Conservation (phyloP, 495 filamentous ascomycete species). For the Parmelia sp. region DNA sequence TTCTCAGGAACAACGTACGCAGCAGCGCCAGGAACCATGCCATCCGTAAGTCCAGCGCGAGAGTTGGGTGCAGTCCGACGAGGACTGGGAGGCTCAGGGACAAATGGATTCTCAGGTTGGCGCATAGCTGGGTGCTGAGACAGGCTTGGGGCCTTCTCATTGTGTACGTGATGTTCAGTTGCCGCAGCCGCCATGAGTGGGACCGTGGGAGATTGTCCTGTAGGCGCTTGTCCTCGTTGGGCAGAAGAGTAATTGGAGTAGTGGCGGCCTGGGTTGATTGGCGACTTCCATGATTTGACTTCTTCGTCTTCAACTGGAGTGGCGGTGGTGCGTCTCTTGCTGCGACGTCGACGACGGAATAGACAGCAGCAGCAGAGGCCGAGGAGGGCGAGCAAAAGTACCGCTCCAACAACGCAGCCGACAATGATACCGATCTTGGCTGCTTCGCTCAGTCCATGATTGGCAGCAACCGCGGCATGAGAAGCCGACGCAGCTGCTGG, state of each 20-base stretch:
- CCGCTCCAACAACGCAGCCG: constrained; percentile 20
- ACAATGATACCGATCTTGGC: constrained; percentile 31
- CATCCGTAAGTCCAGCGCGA: constrained; percentile 21
- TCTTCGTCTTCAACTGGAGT: constrained; percentile 21
- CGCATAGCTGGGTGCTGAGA: constrained; percentile 26
- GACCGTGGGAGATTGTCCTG: constrained; percentile 19
- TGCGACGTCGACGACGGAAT: constrained; percentile 24
- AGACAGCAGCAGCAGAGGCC: constrained; percentile 26
- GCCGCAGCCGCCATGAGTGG: constrained; percentile 24
- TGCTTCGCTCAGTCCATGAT: constrained; percentile 19
- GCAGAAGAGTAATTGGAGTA: constrained; percentile 20
- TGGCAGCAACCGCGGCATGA: constrained; percentile 20
- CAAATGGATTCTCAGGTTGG: constrained; percentile 21
- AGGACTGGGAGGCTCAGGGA: constrained; percentile 24
- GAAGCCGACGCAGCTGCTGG: constrained; percentile 23
- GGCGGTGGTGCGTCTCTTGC: constrained; percentile 6
- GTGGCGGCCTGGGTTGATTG: constrained; percentile 21
- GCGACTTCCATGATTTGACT: constrained; percentile 21
- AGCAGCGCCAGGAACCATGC: constrained; percentile 19
- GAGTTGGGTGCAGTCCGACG: constrained; percentile 21
- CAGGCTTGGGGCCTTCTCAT: constrained; percentile 21
- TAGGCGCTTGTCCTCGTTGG: constrained; percentile 8
- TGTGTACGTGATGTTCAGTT: constrained; percentile 14
- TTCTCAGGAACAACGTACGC: constrained; percentile 19
- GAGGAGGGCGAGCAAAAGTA: constrained; percentile 24